Base-by-base conservation (phyloP, 164 flowering plant genomes). In the Tinospora cordifolia region DNA sequence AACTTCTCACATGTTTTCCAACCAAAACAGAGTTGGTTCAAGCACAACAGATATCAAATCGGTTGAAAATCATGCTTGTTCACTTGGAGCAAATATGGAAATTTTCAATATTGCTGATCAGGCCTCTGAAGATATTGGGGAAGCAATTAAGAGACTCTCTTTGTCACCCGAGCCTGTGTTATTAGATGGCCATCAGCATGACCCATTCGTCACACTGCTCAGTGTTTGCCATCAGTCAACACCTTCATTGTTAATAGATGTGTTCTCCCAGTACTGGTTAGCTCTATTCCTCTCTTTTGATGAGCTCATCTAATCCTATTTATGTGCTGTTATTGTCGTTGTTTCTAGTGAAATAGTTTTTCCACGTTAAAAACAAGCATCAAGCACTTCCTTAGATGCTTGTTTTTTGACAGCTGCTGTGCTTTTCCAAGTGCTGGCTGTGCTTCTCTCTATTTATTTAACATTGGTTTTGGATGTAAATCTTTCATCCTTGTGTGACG, bases 161-260 rank as follows among this genome's bases (percentile, higher is more conserved):
- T 63, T 92, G 75, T 69, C 85, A 65, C 83, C 88, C 19, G 69
- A 75, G 17, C 64, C 81, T 34, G 46, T 72, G 64, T 75, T 85
- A 3, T 27, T 72, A 11, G 79, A 74, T 38, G 67, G 65, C 47
- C 79, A 79, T 40, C 70, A 74, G 38, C 68, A 68, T 66, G 84
- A 87, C 79, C 79, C 93, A 34, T 86, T 88, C 75, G 63, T 67
- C 5, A 78, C 85, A 26, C 76, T 92, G 46, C 71, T 95, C 63
- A 78, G 78, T 74, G 85, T 84, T 66, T 95, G 99, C 82, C 87
- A 83, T 73, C 99, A 92, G 79, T 78, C 88, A 39, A 60, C 80
- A 70, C 94, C 97, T 51, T 82, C 83, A 66, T 78, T 75, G 12
- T 73, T 95, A 9, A 63, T 78, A 39, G 97, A 92, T 24, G 85